Evolutionary conservation across 495 filamentous ascomycete species (phyloP).

Genomic region (Hypoxylon fragiforme): DNA sequence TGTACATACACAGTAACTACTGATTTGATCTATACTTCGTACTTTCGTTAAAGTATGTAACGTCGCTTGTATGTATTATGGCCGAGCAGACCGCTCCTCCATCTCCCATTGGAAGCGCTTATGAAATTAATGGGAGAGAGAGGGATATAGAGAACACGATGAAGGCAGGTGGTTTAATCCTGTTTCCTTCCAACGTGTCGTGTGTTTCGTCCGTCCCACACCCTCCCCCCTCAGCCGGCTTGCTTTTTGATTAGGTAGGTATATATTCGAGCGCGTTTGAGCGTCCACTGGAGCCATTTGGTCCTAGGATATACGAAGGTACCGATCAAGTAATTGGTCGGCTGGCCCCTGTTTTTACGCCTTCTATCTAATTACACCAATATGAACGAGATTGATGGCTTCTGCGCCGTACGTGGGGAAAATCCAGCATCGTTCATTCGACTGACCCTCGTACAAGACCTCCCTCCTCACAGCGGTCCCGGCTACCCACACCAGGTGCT

Average conservation of each 20-base stretch:
- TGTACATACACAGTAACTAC: no score
- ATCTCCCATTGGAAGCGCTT: not conserved
- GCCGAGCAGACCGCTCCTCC: slow-evolving; percentile 1
- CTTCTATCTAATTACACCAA: slow-evolving; percentile 34
- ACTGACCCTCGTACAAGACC: not conserved
- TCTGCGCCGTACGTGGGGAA: slow-evolving; percentile 11
- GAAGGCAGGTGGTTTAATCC: slow-evolving; percentile 21
- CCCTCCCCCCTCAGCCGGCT: slow-evolving; percentile 22
- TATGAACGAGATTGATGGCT: slow-evolving; percentile 27
- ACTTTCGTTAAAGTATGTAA: slow-evolving; percentile 33
- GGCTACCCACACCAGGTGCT: slow-evolving; percentile 13
- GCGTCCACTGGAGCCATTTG: slow-evolving; percentile 19
- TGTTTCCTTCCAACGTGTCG: slow-evolving; percentile 23
- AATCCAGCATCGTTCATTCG: slow-evolving; percentile 2
- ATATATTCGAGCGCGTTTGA: slow-evolving; percentile 15
- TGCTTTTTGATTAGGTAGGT: no score
- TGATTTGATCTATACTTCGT: no score
- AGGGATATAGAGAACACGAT: slow-evolving; percentile 4
- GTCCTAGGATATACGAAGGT: slow-evolving; percentile 16
- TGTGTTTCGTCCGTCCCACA: slow-evolving; percentile 30
- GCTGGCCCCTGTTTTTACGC: slow-evolving; percentile 21
- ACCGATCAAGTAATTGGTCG: slow-evolving; percentile 26
- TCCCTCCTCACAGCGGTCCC: not conserved
- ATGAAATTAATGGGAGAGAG: no score
- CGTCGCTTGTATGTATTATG: slow-evolving; percentile 23